Percentiles rank a stretch among this genome's conserved stretches.
phyloP scores from a whole-genome alignment of 192 early-diverging fungal species.

The Pilaira anomala region DNA sequence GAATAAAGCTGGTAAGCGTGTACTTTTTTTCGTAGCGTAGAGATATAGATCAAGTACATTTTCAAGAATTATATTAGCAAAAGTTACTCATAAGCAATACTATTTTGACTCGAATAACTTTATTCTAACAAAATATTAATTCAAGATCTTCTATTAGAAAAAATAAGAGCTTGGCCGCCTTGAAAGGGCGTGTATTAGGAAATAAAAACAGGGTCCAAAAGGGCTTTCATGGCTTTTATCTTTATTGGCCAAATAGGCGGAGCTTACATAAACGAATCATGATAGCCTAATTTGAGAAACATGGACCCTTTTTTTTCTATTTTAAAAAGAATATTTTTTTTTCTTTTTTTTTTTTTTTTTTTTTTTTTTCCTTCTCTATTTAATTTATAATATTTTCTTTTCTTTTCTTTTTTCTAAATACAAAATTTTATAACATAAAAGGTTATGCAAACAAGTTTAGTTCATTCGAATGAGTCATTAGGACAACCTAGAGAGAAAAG shows the following conservation, averaged over 20 bases:
- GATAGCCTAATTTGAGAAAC: conserved; percentile 1
- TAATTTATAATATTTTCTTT: background rate
- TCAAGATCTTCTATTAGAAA: no score
- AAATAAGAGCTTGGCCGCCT: background rate
- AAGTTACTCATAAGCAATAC: no score
- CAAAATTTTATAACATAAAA: background rate
- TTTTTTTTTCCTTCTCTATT: background rate
- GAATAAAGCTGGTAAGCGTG: background rate
- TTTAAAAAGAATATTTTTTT: background rate
- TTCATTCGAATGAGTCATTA: conserved; percentile 2
- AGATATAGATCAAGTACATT: background rate
- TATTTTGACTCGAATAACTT: no score
- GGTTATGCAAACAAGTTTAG: background rate
- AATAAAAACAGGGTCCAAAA: conserved; percentile 11
- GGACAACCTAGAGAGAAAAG: conserved; percentile 7
- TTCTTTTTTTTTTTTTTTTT: background rate
- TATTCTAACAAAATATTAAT: no score
- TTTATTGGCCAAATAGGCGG: conserved; percentile 8
- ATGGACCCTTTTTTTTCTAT: conserved; percentile 11
- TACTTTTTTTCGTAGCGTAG: background rate
- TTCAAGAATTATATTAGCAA: no score
- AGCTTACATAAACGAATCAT: conserved; percentile 17
- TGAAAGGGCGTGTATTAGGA: background rate
- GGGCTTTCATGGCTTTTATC: background rate
- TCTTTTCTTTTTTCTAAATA: background rate